These are phyloP conservation scores for Torulaspora maleeae DNA, from an alignment of 805 yeast species.

Conservation along the genomic window DNA sequence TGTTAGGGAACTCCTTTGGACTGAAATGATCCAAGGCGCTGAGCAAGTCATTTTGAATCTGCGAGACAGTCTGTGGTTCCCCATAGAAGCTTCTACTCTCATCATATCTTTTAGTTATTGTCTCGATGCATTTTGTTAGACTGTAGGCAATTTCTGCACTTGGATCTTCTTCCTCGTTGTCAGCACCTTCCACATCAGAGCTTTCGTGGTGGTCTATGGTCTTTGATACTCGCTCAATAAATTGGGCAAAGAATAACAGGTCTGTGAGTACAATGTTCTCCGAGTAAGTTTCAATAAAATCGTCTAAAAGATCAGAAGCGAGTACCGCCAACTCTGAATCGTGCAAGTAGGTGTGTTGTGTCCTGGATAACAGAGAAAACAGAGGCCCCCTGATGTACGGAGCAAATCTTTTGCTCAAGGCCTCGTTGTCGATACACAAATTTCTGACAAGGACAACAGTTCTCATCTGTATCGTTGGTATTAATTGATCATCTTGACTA, in stretches of 20 bases:
- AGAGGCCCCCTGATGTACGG: constrained; percentile 18
- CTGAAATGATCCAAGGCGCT: constrained; percentile 16
- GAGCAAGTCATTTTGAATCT: constrained; percentile 21
- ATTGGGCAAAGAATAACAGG: constrained; percentile 12
- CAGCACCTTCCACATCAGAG: constrained; percentile 10
- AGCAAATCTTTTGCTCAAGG: constrained; percentile 17
- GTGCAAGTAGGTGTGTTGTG: constrained; percentile 14
- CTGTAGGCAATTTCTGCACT: constrained; percentile 21
- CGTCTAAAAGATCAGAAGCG: constrained; percentile 24
- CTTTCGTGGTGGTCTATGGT: constrained; percentile 9
- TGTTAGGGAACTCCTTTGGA: constrained; percentile 24
- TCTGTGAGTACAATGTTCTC: constrained; percentile 10
- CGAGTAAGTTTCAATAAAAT: constrained; percentile 15
- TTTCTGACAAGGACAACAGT: constrained; percentile 29
- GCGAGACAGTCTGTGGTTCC: neutral
- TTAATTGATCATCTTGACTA: constrained; percentile 7
- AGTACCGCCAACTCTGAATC: constrained; percentile 16
- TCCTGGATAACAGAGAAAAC: constrained; percentile 11
- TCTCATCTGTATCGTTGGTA: constrained; percentile 25
- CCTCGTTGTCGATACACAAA: constrained; percentile 25
- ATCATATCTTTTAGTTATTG: constrained; percentile 15
- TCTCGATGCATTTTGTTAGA: constrained; percentile 23
- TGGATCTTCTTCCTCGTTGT: constrained; percentile 23
- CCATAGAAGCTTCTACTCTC: constrained; percentile 13
- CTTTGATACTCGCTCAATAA: constrained; percentile 13